Base-by-base conservation (phyloP, 2,329 filamentous ascomycete genomes). In the Corynespora cassiicola region DNA sequence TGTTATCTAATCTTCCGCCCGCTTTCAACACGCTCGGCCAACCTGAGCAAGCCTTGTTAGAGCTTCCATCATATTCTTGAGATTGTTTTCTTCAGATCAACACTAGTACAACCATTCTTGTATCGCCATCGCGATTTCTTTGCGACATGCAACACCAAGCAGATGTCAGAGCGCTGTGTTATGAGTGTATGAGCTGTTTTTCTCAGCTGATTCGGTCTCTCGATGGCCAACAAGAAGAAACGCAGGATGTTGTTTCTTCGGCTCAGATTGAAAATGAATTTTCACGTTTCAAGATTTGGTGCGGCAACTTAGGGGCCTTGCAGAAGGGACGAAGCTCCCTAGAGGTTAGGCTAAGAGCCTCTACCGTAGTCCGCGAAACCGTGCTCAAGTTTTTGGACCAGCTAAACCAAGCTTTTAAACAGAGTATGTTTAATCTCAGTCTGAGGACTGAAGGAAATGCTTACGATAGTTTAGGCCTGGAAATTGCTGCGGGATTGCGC, bases 241-340 rank as follows among this genome's bases (percentile, higher is more conserved):
- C 19, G 7, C 3, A 7, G 14, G 19, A 16, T 17, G 27, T n/a
- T 14, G 19, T 30, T 14, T 18, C 16, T 15, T 11, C n/a, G 7
- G 7, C 14, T 7, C 16, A 4, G 11, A 30, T 30, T 17, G 19
- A 16, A 10, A 30, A 30, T 16, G 19, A 35, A 11, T 17, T 24
- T 16, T 20, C 8, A 14, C 31, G 31, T 12, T 26, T 35, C 16
- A 35, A 35, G 26, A 35, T 35, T 17, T 35, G 31, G 31, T 19
- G 16, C 4, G 31, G 31, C 16, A 35, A 22, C 19, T 17, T 35
- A 15, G 31, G 31, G 10, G 31, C 31, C 6, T 25, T 35, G 26
- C 31, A 35, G 22, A 35, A 12, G 16, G 31, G 31, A n/a, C 7
- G 16, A 10, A 35, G 22, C 14, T 24, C 31, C 5, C 20, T 35